Evolutionary conservation across 1,284 basidiomycete genomes (phyloP).

Genomic region (Ustilago vetiveriae): DNA sequence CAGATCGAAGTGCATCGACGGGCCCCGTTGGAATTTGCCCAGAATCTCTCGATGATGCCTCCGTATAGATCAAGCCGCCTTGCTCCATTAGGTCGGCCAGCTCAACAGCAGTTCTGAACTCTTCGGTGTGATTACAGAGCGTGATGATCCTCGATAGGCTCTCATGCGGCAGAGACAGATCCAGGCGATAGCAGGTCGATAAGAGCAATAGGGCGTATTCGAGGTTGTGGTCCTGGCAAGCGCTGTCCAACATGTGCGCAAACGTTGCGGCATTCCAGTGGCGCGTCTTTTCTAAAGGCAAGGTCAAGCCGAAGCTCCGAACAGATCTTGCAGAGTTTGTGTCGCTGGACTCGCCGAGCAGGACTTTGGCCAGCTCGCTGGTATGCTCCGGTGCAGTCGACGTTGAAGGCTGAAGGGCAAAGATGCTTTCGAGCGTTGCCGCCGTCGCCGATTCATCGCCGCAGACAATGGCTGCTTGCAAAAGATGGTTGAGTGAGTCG

Average conservation of each 20-base stretch:
- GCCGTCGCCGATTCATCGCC: conserved; percentile 18
- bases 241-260: conserved; percentile 38
- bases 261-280: conserved; percentile 55
- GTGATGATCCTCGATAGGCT: conserved; percentile 18
- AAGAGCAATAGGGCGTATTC: conserved; percentile 50
- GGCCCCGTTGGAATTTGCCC: neutral
- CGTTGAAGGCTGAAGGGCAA: conserved; percentile 5
- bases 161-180: conserved; percentile 25
- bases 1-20: conserved; percentile 1
- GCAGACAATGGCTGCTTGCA: conserved; percentile 42
- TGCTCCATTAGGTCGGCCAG: conserved; percentile 37
- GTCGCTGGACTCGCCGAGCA: neutral
- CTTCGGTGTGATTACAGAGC: conserved; percentile 29
- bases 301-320: neutral
- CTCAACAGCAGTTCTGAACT: conserved; percentile 50
- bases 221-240: conserved; percentile 40
- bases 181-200: conserved; percentile 23
- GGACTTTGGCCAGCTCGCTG: conserved; percentile 10
- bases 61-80: conserved; percentile 19
- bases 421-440: conserved; percentile 28
- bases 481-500: conserved; percentile 40
- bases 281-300: conserved; percentile 20
- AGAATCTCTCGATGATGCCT: neutral
- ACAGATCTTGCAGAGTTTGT: neutral
- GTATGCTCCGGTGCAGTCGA: neutral